Evolutionary conservation across 1,284 basidiomycete genomes (phyloP), one percentile per base, ranked within the genome.

Genomic region (Ustilago nuda): DNA sequence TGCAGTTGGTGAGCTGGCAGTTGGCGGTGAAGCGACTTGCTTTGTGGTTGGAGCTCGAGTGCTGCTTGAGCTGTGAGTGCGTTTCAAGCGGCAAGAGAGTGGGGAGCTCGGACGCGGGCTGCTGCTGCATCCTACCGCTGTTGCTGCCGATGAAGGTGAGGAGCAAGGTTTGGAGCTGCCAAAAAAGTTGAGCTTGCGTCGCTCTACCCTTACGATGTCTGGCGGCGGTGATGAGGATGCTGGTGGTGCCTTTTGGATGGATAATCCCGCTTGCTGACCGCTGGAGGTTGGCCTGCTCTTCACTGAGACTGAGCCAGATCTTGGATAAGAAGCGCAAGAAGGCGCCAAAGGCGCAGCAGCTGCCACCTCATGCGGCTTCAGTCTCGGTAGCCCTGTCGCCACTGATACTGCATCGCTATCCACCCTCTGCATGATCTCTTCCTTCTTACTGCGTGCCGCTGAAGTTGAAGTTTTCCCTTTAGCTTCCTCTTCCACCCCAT

Each of bases 141-240:
- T 30, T 54, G 58, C 33, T 35, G 36, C 23, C 12, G 48, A 8
- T 27, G n/a, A 33, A 19, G 41, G 46, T 12, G 55, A 51, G 8
- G 50, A n/a, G 6, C 43, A 33, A 4, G 52, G 8, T 41, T 51
- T 45, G 11, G 45, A 36, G 32, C 12, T 33, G 48, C 69, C 66
- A 37, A 76, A 76, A 43, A 76, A 76, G 66, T 76, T 51, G 23
- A 76, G 23, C 37, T 66, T 72, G 19, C 59, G 61, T 30, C 69
- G 51, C 45, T 69, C 67, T 8, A 27, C 19, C 8, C 61, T 52
- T 3, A 67, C 60, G 12, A 67, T 54, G 56, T 75, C 67, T 4
- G 67, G 63, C 36, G 72, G 67, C 36, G 72, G 66, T 4, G 67
- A 61, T 23, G 54, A 54, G 19, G 54, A 51, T 27, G 61, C 32